These are phyloP conservation scores for Pleurotus tuber-regium DNA, from an alignment of 768 basidiomycete species.

Conservation along the genomic window DNA sequence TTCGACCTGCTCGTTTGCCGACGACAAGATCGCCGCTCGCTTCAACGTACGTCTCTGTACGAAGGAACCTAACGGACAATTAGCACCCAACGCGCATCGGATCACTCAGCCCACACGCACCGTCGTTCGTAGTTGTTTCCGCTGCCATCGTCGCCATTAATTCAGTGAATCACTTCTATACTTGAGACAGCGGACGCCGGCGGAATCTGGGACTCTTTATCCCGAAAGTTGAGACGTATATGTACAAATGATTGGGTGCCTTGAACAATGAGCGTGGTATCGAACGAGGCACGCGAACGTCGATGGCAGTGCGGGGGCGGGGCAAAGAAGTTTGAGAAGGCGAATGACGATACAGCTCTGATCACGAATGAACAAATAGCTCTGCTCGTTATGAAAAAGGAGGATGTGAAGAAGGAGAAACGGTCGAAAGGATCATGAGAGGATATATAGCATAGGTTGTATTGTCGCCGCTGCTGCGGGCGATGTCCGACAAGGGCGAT, in stretches of 20 bases:
- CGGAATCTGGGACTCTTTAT: background rate
- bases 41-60: background rate
- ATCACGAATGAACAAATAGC: too few relatives aligned
- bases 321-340: too few relatives aligned
- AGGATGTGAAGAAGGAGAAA: too few relatives aligned
- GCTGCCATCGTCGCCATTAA: background rate
- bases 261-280: background rate
- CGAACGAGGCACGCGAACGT: background rate
- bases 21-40: slow-evolving; percentile 7
- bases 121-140: background rate
- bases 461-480: too few relatives aligned
- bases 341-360: too few relatives aligned
- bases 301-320: background rate
- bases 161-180: background rate
- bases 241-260: background rate
- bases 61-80: background rate
- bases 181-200: background rate
- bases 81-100: background rate
- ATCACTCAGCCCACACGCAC: background rate
- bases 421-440: too few relatives aligned
- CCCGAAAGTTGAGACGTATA: background rate
- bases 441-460: too few relatives aligned
- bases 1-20: slow-evolving; percentile 2
- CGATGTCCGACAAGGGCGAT: too few relatives aligned
- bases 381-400: too few relatives aligned